These are phyloP conservation scores for Macrolepiota fuliginosa DNA, from an alignment of 768 basidiomycete genomes.

Conservation along the genomic window DNA sequence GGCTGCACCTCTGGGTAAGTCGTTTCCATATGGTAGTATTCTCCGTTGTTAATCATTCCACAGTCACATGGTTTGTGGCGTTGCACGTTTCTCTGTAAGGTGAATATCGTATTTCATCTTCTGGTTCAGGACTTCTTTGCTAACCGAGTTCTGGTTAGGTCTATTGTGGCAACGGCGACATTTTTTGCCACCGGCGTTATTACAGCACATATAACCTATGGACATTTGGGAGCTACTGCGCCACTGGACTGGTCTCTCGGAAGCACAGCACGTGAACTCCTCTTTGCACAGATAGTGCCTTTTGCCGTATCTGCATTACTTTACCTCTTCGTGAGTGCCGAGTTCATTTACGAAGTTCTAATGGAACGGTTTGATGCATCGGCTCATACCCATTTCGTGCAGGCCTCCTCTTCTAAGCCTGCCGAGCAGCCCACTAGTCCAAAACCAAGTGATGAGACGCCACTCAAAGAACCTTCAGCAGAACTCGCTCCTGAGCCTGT, in stretches of 20 bases:
- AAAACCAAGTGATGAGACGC: slow-evolving; percentile 14
- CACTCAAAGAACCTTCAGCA: slow-evolving; percentile 11
- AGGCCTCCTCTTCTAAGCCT: background rate
- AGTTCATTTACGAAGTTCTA: background rate
- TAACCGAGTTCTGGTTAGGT: slow-evolving; percentile 30
- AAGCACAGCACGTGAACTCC: slow-evolving; percentile 29
- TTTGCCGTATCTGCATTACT: slow-evolving; percentile 29
- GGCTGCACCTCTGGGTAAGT: slow-evolving; percentile 66
- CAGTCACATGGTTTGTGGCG: slow-evolving; percentile 64
- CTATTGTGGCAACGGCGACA: slow-evolving; percentile 49
- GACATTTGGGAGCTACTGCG: slow-evolving; percentile 27
- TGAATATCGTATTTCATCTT: slow-evolving; percentile 22
- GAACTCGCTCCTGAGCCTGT: slow-evolving; percentile 13
- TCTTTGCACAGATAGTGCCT: slow-evolving; percentile 38
- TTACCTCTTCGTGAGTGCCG: slow-evolving; percentile 19
- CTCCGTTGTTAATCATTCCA: background rate
- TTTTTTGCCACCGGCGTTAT: slow-evolving; percentile 49
- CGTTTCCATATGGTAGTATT: background rate
- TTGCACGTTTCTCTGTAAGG: slow-evolving; percentile 56
- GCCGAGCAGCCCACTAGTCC: slow-evolving; percentile 5
- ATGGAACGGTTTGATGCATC: background rate
- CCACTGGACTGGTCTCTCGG: slow-evolving; percentile 41
- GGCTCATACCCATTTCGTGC: background rate
- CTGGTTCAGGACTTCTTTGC: slow-evolving; percentile 6
- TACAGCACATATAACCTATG: slow-evolving; percentile 40